These are phyloP conservation scores for Starmerella geochares DNA, from an alignment of 805 yeast species.

Conservation along the genomic window DNA sequence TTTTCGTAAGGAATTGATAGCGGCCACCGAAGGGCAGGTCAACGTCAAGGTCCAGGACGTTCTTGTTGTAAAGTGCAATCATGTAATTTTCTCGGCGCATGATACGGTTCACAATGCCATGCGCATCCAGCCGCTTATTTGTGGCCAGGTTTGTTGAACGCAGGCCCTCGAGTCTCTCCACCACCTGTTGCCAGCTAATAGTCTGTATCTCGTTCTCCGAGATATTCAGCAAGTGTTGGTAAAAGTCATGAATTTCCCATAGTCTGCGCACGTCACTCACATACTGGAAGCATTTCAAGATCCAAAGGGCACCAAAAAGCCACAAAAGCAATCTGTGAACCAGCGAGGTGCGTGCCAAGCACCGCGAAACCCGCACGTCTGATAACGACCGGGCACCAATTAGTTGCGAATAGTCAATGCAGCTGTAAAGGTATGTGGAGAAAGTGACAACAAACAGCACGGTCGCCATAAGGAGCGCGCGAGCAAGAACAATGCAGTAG, in stretches of 20 bases:
- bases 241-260: slow-evolving; percentile 67
- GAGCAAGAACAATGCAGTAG: slow-evolving; percentile 60
- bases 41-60: slow-evolving; percentile 56
- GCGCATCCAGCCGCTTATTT: slow-evolving; percentile 65
- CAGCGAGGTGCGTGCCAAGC: slow-evolving; percentile 40
- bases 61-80: slow-evolving; percentile 77
- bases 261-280: slow-evolving; percentile 56
- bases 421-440: slow-evolving; percentile 68
- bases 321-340: slow-evolving; percentile 52
- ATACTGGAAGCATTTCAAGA: slow-evolving; percentile 34
- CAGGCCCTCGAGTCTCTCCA: slow-evolving; percentile 59
- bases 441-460: slow-evolving; percentile 70
- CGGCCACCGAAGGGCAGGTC: slow-evolving; percentile 41
- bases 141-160: slow-evolving; percentile 39
- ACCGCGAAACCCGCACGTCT: slow-evolving; percentile 40
- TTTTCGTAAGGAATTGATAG: slow-evolving; percentile 53
- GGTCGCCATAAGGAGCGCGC: slow-evolving; percentile 58
- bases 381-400: slow-evolving; percentile 27
- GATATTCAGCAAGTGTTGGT: slow-evolving; percentile 57
- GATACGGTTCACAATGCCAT: slow-evolving; percentile 86
- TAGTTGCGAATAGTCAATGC: slow-evolving; percentile 57
- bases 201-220: slow-evolving; percentile 80
- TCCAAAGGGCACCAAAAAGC: slow-evolving; percentile 43
- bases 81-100: slow-evolving; percentile 92
- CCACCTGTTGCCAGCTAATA: slow-evolving; percentile 83